Evolutionary conservation across 1,284 basidiomycete species (phyloP).

Genomic region (Paramarasmius palmivorus): DNA sequence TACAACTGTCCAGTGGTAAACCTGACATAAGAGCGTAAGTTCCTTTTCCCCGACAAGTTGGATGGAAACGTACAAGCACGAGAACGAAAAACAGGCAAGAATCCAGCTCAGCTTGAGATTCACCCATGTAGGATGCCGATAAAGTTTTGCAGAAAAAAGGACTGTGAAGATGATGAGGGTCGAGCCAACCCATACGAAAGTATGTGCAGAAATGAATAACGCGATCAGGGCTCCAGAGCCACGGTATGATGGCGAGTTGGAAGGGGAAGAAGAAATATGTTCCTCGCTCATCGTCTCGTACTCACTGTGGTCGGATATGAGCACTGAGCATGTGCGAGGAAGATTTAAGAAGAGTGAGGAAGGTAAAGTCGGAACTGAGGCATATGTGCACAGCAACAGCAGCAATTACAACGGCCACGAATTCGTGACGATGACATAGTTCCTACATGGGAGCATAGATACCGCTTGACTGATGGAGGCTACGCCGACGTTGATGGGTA

Average conservation of each 20-base stretch:
- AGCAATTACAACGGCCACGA: no score
- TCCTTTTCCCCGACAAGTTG: background rate
- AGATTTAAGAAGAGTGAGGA: no score
- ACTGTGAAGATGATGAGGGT: constrained; percentile 14
- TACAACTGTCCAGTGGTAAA: constrained; percentile 15
- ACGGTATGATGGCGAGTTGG: background rate
- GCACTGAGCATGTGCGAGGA: no score
- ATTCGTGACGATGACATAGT: no score
- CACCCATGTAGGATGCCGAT: constrained; percentile 16
- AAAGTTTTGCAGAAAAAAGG: constrained; percentile 8
- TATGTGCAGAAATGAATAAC: constrained; percentile 15
- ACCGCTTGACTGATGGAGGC: no score
- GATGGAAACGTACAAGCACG: constrained; percentile 10
- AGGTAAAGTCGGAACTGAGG: no score
- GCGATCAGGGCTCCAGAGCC: constrained; percentile 10
- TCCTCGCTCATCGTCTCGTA: no score
- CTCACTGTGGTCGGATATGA: no score
- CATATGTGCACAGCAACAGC: no score
- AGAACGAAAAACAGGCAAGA: constrained; percentile 14
- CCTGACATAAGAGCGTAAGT: constrained; percentile 3
- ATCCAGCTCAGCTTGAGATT: constrained; percentile 19
- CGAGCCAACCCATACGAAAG: constrained; percentile 15
- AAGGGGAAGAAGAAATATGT: no score
- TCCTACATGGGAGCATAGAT: no score
- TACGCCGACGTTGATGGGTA: no score